Evolutionary conservation across 2,329 filamentous ascomycete genomes (phyloP).

Genomic region (Ramularia collo-cygni): DNA sequence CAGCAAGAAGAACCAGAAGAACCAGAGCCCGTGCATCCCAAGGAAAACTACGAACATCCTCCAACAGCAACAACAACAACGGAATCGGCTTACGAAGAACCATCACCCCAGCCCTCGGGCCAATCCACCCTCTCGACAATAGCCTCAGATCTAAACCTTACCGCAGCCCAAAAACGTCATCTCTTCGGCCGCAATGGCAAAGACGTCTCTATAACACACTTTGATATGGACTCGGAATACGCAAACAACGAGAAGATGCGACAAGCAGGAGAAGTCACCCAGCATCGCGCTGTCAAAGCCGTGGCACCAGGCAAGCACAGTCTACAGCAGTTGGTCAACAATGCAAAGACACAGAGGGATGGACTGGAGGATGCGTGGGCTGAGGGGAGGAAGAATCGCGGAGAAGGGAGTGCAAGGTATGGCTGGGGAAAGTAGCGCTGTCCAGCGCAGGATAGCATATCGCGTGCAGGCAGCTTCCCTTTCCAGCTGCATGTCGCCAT

Average conservation of each 20-base stretch:
- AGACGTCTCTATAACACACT: constrained; percentile 61
- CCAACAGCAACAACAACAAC: constrained; percentile 6
- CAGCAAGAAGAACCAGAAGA: constrained; percentile 34
- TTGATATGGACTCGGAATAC: constrained; percentile 87
- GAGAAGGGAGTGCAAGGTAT: constrained; percentile 44
- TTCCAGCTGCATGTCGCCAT: too few relatives aligned
- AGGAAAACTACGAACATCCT: constrained; percentile 4
- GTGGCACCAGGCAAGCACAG: constrained; percentile 86
- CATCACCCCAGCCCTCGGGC: too few relatives aligned
- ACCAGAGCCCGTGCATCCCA: constrained; percentile 1
- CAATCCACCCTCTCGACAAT: constrained; percentile 65
- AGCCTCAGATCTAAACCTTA: constrained; percentile 71
- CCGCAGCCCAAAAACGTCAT: constrained; percentile 68
- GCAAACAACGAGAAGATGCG: constrained; percentile 72
- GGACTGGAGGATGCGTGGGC: constrained; percentile 91
- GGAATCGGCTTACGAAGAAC: too few relatives aligned
- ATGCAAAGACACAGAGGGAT: constrained; percentile 73
- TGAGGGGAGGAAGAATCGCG: constrained; percentile 67
- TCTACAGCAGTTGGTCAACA: constrained; percentile 77
- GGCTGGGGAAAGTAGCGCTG: constrained; percentile 15
- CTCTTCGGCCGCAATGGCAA: constrained; percentile 64
- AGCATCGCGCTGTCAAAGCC: constrained; percentile 74
- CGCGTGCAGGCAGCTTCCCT: too few relatives aligned
- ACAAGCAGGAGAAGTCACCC: constrained; percentile 57
- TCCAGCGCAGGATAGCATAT: too few relatives aligned